Evolutionary conservation across 495 filamentous ascomycete species (phyloP).

Genomic region (Ramalina peruviana): DNA sequence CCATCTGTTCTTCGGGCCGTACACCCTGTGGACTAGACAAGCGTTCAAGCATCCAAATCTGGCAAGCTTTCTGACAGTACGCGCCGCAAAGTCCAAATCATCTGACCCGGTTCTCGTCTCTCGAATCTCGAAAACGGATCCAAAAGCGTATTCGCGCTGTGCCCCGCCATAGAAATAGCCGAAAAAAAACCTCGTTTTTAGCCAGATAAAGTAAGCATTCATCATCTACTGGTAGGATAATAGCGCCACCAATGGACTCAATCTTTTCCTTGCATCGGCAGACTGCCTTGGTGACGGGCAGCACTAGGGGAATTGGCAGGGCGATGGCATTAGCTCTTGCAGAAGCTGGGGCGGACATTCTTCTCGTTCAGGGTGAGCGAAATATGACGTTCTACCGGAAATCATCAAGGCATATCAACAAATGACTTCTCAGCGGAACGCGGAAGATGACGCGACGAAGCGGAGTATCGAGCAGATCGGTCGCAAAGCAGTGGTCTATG

Average conservation of each 20-base stretch:
- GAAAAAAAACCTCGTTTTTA: no score
- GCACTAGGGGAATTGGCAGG: constrained; percentile 77
- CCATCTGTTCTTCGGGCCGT: no score
- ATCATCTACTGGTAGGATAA: not conserved
- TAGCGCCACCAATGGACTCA: not conserved
- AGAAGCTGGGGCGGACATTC: constrained; percentile 71
- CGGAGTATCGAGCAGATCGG: constrained; percentile 46
- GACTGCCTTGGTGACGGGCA: constrained; percentile 77
- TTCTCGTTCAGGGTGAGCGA: constrained; percentile 42
- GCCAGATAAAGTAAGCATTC: no score
- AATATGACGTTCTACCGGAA: not conserved
- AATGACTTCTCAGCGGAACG: constrained; percentile 40
- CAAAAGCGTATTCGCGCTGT: no score
- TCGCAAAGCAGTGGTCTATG: constrained; percentile 54
- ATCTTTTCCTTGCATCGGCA: constrained; percentile 34
- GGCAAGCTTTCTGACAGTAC: no score
- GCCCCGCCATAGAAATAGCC: no score
- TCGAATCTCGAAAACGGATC: no score
- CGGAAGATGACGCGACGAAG: constrained; percentile 47
- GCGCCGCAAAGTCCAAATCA: no score
- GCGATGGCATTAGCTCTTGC: constrained; percentile 69
- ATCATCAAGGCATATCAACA: not conserved
- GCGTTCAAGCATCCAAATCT: no score
- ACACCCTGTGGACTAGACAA: no score
- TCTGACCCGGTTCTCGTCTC: no score